Evolutionary conservation across 805 yeast genomes (phyloP).

Genomic region (Wickerhamomyces pijperi): DNA sequence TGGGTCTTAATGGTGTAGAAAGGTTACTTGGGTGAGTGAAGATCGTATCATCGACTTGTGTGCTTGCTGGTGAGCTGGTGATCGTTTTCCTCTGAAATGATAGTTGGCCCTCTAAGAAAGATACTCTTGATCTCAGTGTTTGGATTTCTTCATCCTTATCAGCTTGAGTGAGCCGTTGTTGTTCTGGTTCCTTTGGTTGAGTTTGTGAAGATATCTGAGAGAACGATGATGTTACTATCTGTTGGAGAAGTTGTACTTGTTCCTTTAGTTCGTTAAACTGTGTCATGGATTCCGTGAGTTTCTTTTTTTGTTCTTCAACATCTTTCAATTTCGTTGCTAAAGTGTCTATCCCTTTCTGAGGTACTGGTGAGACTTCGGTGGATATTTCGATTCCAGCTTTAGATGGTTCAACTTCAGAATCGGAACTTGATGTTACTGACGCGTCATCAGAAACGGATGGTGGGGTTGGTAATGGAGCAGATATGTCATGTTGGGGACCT

Average conservation of each 20-base stretch:
- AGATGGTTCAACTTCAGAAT: too few species aligned
- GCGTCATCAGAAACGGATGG: too few species aligned
- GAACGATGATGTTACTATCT: too few species aligned
- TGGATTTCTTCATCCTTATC: neutral
- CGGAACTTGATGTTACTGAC: too few species aligned
- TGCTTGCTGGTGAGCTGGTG: too few species aligned
- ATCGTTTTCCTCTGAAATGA: neutral
- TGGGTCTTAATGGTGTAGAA: too few species aligned
- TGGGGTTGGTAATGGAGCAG: too few species aligned
- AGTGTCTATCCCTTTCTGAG: neutral
- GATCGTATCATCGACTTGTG: too few species aligned
- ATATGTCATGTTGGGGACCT: too few species aligned
- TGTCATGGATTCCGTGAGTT: neutral
- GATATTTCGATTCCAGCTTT: neutral
- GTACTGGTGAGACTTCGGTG: neutral
- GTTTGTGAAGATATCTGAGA: too few species aligned
- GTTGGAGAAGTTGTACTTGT: neutral
- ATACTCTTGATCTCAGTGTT: neutral
- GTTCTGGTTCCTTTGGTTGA: neutral
- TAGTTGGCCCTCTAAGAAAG: neutral
- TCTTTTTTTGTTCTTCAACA: neutral
- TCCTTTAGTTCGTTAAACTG: neutral
- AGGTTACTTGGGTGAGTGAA: too few species aligned
- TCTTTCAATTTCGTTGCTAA: neutral
- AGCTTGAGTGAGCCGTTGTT: neutral